Percentiles rank a stretch among this genome's conserved stretches.
Evolutionary conservation across 2,329 filamentous ascomycete genomes (phyloP).

Genomic region (Stachybotrys chlorohalonatus): DNA sequence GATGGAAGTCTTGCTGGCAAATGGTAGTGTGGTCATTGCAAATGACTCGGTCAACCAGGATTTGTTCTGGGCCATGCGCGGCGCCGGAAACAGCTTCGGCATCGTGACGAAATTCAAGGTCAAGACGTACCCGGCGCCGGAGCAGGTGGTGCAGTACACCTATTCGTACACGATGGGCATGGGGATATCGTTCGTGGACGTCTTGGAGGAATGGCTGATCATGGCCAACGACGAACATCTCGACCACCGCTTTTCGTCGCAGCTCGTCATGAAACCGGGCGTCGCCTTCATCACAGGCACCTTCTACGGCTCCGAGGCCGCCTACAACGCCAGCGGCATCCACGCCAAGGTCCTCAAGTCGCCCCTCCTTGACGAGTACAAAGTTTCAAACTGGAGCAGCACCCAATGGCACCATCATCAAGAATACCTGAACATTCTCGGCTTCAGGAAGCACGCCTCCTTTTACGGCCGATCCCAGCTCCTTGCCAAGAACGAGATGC

Average conservation of each 20-base stretch:
- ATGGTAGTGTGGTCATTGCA: conserved; percentile 40
- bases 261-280: conserved; percentile 44
- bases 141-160: conserved; percentile 47
- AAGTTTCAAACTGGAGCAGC: conserved; percentile 21
- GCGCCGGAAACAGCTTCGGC: conserved; percentile 47
- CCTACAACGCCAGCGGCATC: conserved; percentile 45
- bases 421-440: conserved; percentile 26
- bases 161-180: conserved; percentile 33
- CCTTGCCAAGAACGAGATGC: not conserved
- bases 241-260: conserved; percentile 48
- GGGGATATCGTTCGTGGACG: conserved; percentile 33
- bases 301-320: conserved; percentile 49
- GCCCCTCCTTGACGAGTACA: conserved; percentile 32
- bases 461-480: conserved; percentile 21
- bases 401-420: not conserved
- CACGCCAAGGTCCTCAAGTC: conserved; percentile 33
- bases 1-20: conserved; percentile 41
- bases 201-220: conserved; percentile 50
- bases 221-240: conserved; percentile 44
- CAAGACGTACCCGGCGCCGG: conserved; percentile 46
- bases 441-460: conserved; percentile 40
- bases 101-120: conserved; percentile 49
- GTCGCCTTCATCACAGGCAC: conserved; percentile 49
- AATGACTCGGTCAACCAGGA: conserved; percentile 39
- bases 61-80: conserved; percentile 48